Conservation (phyloP, 1,284 basidiomycete genomes). For the Austroboletus novae-zelandiae region DNA sequence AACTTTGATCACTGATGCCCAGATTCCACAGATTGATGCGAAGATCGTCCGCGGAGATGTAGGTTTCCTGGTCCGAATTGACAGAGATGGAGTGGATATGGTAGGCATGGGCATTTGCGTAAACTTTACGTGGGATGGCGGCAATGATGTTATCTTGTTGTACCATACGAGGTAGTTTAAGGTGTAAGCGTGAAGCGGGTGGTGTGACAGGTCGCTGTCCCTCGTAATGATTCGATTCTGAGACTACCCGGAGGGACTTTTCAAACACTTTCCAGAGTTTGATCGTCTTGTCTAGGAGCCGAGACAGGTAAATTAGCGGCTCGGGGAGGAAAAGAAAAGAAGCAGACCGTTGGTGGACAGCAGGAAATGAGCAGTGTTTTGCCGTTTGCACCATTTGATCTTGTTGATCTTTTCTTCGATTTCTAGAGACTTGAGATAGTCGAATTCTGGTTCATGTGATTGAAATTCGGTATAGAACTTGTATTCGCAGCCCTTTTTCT, state of each 20-base stretch:
- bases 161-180: constrained; percentile 86
- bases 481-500: constrained; percentile 99
- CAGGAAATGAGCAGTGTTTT: constrained; percentile 96
- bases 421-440: constrained; percentile 99
- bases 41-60: constrained; percentile 97
- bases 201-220: constrained; percentile 67
- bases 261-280: constrained; percentile 99
- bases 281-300: constrained; percentile 93
- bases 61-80: constrained; percentile 99
- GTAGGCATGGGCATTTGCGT: constrained; percentile 99
- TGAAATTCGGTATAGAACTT: constrained; percentile 99
- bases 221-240: constrained; percentile 94
- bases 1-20: constrained; percentile 98
- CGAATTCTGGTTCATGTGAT: constrained; percentile 99
- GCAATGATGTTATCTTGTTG: constrained; percentile 98
- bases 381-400: constrained; percentile 99
- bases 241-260: constrained; percentile 93
- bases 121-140: constrained; percentile 97
- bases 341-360: constrained; percentile 90
- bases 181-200: constrained; percentile 53
- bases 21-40: constrained; percentile 99
- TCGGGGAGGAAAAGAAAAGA: constrained; percentile 2
- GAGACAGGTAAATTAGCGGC: constrained; percentile 1
- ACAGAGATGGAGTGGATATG: constrained; percentile 99
- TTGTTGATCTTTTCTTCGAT: constrained; percentile 99